A percentile compares a stretch with the other conserved stretches of the same genome.
Conservation (phyloP, 2,329 filamentous ascomycete species). For the Gnomoniopsis sp. region DNA sequence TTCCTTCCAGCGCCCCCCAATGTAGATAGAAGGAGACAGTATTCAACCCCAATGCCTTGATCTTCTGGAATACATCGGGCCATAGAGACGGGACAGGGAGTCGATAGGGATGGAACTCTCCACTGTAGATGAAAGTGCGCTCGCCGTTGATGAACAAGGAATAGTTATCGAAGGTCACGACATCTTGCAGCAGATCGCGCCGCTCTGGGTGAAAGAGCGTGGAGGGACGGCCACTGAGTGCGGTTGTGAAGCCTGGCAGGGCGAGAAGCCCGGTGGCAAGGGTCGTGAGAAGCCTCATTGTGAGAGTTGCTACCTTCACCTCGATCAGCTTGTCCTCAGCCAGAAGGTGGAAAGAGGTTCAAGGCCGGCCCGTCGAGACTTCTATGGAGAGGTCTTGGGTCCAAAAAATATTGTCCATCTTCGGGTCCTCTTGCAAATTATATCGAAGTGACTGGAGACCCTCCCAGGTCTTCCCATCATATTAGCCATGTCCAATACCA, state of each 20-base stretch:
- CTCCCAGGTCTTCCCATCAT: background rate
- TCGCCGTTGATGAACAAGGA: conserved; percentile 66
- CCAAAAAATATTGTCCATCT: background rate
- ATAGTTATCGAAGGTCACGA: conserved; percentile 64
- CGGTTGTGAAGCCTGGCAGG: background rate
- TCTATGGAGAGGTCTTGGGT: too few species aligned
- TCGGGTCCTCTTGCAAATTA: background rate
- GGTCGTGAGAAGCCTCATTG: conserved; percentile 13
- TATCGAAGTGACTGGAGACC: background rate
- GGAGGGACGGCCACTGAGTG: conserved; percentile 12
- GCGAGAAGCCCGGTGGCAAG: conserved; percentile 12
- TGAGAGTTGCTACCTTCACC: background rate
- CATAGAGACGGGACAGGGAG: conserved; percentile 36
- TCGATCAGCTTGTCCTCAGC: background rate
- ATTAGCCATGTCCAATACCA: background rate
- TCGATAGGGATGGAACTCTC: conserved; percentile 62
- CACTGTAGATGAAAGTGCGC: conserved; percentile 62
- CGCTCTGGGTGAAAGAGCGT: conserved; percentile 7
- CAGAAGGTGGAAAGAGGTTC: background rate
- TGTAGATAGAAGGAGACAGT: conserved; percentile 69
- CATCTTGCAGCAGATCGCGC: conserved; percentile 16
- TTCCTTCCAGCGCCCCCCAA: conserved; percentile 69
- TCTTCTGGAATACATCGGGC: conserved; percentile 70
- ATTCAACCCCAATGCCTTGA: conserved; percentile 70
- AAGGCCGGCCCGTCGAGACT: background rate